Percentiles rank a stretch among this genome's conserved stretches.
These are phyloP conservation scores for Plantago elongata DNA, from an alignment of 257 asterid genomes.

Conservation along the genomic window DNA sequence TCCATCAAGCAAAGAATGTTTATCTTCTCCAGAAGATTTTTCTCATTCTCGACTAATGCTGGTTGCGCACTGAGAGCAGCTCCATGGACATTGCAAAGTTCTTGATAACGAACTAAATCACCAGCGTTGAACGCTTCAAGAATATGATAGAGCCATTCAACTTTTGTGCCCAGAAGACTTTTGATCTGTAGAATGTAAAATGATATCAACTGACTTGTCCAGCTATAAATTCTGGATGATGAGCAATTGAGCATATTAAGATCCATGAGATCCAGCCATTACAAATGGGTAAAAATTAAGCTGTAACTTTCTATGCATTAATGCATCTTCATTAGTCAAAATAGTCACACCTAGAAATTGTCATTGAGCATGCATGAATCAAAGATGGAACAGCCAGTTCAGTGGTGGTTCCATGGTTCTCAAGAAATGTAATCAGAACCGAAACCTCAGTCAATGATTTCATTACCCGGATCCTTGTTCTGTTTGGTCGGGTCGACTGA, in stretches of 20 bases:
- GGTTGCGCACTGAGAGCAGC: constrained; percentile 85
- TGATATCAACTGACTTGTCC: not conserved
- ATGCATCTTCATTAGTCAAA: not conserved
- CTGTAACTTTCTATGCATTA: not conserved
- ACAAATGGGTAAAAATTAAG: not conserved
- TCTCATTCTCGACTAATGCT: constrained; percentile 90
- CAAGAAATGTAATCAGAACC: too few relatives aligned
- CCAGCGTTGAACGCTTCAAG: constrained; percentile 94
- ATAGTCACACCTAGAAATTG: too few relatives aligned
- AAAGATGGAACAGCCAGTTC: too few relatives aligned
- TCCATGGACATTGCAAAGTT: constrained; percentile 71
- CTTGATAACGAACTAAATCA: constrained; percentile 81
- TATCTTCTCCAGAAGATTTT: constrained; percentile 86
- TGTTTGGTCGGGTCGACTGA: not conserved
- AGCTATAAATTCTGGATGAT: not conserved
- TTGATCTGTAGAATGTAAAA: constrained; percentile 48
- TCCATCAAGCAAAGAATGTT: constrained; percentile 98
- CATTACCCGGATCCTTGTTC: too few relatives aligned
- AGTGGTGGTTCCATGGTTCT: too few relatives aligned
- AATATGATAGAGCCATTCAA: constrained; percentile 83
- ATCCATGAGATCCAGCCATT: not conserved
- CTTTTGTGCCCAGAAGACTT: constrained; percentile 79
- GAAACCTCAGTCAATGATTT: too few relatives aligned
- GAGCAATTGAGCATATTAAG: not conserved
- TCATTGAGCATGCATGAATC: too few relatives aligned